Conservation (phyloP, 1,284 basidiomycete genomes). For the Vanrija sp. region DNA sequence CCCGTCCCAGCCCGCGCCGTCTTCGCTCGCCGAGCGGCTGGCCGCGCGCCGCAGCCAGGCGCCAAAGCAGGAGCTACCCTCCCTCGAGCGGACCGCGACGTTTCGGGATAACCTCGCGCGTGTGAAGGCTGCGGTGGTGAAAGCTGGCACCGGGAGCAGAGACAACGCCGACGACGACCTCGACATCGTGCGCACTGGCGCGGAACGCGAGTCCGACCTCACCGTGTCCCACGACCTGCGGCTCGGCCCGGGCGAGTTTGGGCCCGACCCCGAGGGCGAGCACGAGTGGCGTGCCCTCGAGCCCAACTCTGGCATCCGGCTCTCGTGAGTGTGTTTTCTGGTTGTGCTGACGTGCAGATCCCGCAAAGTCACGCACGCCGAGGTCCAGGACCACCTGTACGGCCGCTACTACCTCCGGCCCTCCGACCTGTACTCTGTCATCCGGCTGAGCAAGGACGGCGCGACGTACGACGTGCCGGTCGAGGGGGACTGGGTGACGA, state of each 20-base stretch:
- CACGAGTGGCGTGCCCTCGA: slow-evolving; percentile 66
- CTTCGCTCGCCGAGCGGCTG: neutral
- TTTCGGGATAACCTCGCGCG: neutral
- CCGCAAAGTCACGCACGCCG: slow-evolving; percentile 67
- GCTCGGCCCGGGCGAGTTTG: slow-evolving; percentile 66
- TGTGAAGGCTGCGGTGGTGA: neutral
- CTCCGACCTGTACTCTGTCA: slow-evolving; percentile 77
- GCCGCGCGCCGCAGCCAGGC: neutral
- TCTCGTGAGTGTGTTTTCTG: slow-evolving; percentile 59
- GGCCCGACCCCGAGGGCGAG: slow-evolving; percentile 41
- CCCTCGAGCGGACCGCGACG: neutral
- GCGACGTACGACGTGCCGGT: slow-evolving; percentile 86
- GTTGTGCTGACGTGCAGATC: slow-evolving; percentile 55
- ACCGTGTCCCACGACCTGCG: slow-evolving; percentile 68
- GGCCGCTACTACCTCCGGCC: slow-evolving; percentile 84
- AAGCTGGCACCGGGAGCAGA: neutral
- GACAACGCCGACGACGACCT: slow-evolving; percentile 10
- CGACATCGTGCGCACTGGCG: slow-evolving; percentile 9
- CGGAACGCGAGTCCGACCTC: slow-evolving; percentile 58
- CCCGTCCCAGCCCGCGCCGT: neutral
- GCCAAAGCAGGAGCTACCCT: neutral
- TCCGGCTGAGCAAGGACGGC: slow-evolving; percentile 69
- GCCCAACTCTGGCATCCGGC: slow-evolving; percentile 79
- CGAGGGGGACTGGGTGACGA: slow-evolving; percentile 82
- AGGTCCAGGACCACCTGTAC: slow-evolving; percentile 74